Conservation (phyloP, 257 asterid genomes). For the Primulina eburnea region DNA sequence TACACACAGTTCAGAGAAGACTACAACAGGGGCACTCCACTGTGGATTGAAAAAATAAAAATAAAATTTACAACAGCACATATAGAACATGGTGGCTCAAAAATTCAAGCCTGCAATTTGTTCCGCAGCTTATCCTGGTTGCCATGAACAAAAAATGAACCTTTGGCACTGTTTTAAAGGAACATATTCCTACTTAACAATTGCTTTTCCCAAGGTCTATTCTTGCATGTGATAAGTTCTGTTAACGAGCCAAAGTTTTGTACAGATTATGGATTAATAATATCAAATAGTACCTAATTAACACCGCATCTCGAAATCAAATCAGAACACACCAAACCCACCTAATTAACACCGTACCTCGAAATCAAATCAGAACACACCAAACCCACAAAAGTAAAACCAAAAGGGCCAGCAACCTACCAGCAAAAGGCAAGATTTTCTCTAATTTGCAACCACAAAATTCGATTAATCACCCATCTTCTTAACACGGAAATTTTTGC, state of each 20-base stretch:
- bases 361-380: background rate
- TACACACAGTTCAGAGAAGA: background rate
- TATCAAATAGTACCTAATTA: background rate
- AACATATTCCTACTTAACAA: background rate
- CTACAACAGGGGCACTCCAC: background rate
- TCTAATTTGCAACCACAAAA: constrained; percentile 10
- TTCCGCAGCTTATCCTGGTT: background rate
- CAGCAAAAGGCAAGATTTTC: background rate
- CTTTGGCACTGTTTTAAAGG: background rate
- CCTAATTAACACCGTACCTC: background rate
- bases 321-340: constrained; percentile 1
- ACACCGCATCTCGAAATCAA: constrained; percentile 8
- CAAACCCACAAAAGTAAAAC: constrained; percentile 4
- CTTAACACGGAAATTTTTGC: background rate
- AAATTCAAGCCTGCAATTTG: background rate
- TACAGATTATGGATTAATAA: background rate
- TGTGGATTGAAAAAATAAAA: background rate
- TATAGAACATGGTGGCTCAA: background rate
- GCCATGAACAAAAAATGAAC: background rate
- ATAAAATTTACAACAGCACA: background rate
- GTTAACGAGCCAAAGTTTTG: background rate
- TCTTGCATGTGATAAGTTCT: background rate
- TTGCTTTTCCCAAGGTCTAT: background rate
- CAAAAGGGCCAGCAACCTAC: background rate
- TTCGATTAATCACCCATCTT: background rate